A percentile compares a stretch with the other conserved stretches of the same genome.
Conservation (phyloP, 2,329 filamentous ascomycete genomes). For the Phialophora verrucosa region DNA sequence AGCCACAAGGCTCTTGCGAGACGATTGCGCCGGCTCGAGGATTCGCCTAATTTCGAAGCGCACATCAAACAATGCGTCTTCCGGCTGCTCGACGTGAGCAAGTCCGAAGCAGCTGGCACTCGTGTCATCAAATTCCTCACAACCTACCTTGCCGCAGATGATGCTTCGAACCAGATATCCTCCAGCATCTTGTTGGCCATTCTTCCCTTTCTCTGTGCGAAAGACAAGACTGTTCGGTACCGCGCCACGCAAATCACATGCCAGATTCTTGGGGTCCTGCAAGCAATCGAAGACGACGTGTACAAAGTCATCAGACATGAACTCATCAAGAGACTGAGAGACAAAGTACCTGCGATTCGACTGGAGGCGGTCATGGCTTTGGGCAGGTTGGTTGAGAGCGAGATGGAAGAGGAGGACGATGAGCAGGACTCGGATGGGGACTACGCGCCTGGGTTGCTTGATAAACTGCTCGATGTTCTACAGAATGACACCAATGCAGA, state of each 20-base stretch:
- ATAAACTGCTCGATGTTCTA: slow-evolving; percentile 83
- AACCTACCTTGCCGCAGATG: slow-evolving; percentile 86
- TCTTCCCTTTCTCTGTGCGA: slow-evolving; percentile 77
- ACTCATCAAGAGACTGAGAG: slow-evolving; percentile 81
- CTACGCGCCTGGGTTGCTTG: slow-evolving; percentile 71
- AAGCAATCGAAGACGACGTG: slow-evolving; percentile 88
- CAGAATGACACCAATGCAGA: slow-evolving; percentile 95
- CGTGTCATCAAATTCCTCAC: slow-evolving; percentile 83
- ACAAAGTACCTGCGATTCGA: slow-evolving; percentile 91
- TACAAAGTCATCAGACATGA: slow-evolving; percentile 82
- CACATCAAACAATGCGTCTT: slow-evolving; percentile 85
- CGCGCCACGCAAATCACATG: slow-evolving; percentile 87
- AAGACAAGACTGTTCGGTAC: slow-evolving; percentile 92
- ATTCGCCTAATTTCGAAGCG: slow-evolving; percentile 74
- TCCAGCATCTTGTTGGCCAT: slow-evolving; percentile 68
- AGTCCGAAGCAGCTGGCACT: slow-evolving; percentile 87
- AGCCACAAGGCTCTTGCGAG: slow-evolving; percentile 89
- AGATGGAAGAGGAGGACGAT: slow-evolving; percentile 66
- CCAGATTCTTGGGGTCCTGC: slow-evolving; percentile 89
- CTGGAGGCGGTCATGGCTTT: slow-evolving; percentile 90
- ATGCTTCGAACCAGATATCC: slow-evolving; percentile 77
- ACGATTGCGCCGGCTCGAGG: slow-evolving; percentile 83
- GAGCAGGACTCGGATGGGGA: slow-evolving; percentile 63
- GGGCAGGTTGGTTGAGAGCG: slow-evolving; percentile 80
- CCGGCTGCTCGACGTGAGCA: slow-evolving; percentile 84